These are phyloP conservation scores for Boletellus sp. DNA, from an alignment of 768 basidiomycete species.

Conservation along the genomic window DNA sequence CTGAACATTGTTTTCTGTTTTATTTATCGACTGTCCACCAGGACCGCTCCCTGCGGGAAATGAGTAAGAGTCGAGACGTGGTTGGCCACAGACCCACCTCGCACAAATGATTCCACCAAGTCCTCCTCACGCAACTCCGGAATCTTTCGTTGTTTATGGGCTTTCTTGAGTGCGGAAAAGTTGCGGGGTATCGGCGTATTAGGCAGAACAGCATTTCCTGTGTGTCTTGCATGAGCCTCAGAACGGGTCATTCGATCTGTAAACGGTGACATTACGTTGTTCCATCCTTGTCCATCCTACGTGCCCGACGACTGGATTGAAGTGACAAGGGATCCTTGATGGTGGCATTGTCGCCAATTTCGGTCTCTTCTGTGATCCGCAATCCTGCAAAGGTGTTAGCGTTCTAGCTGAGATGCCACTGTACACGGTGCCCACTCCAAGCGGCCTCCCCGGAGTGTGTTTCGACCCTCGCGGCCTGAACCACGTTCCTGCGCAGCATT, in stretches of 20 bases:
- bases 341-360: slow-evolving; percentile 80
- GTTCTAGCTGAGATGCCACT: neutral
- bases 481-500: slow-evolving; percentile 77
- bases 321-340: slow-evolving; percentile 57
- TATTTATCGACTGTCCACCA: slow-evolving; percentile 97
- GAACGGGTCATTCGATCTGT: slow-evolving; percentile 30
- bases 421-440: slow-evolving; percentile 48
- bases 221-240: slow-evolving; percentile 26
- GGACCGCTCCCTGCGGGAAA: slow-evolving; percentile 71
- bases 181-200: slow-evolving; percentile 35
- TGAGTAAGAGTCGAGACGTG: slow-evolving; percentile 5
- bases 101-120: slow-evolving; percentile 82
- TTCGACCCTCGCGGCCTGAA: slow-evolving; percentile 63
- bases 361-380: slow-evolving; percentile 74
- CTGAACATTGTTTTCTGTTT: slow-evolving; percentile 89
- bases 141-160: slow-evolving; percentile 56
- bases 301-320: slow-evolving; percentile 46
- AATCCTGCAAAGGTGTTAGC: slow-evolving; percentile 46
- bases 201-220: slow-evolving; percentile 32
- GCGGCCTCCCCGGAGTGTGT: slow-evolving; percentile 38
- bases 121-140: slow-evolving; percentile 76
- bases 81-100: slow-evolving; percentile 49
- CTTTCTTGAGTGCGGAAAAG: slow-evolving; percentile 71
- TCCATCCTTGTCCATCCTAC: slow-evolving; percentile 40
- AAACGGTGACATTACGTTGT: slow-evolving; percentile 23